Evolutionary conservation across 2,329 filamentous ascomycete genomes (phyloP), one percentile per base, ranked within the genome.

Genomic region (Colletotrichum navitas): DNA sequence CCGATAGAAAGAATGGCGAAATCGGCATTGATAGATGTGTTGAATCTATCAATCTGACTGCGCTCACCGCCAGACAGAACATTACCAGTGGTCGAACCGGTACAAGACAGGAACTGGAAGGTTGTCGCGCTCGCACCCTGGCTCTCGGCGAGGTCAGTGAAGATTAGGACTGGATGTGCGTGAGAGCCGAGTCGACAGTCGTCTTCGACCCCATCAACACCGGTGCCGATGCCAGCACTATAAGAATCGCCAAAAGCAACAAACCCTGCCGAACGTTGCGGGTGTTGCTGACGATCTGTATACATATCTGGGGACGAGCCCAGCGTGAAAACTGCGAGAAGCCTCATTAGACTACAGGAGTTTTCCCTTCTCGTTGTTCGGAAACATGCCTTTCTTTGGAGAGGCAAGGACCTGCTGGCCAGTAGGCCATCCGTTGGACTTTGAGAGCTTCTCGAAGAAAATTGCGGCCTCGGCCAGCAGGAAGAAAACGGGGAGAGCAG

Each of bases 61-160:
- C 74, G 72, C 21, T 78, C 76, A 41, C 79, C 75, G 64, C 79
- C 80, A 0, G 79, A 75, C 41, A 86, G 76, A 49, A 86, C 74
- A 63, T 86, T 80, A 3, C 76, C 68, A 8, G 84, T 83, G 6
- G 77, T 81, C n/a, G 84, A 80, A 10, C 84, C 84, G 0, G 84
- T 85, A 75, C 84, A 86, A 0, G 84, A 84, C 24, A 85, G 78
- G 76, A 84, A 84, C 74, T 86, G 83, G 71, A 85, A 82, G 1
- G 79, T 74, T 6, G 78, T 78, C 54, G 70, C 61, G 36, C 78
- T 77, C 26, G 76, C 74, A 12, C 72, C 75, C 56, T 78, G 75
- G 29, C 67, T 71, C 8, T 71, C 68, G 12, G 74, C 67, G 41
- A 86, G 77, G 70, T 86, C 84, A 16, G 74, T 61, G 47, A 80